Conservation (phyloP, 2,329 filamentous ascomycete genomes). For the Alternaria alternata region DNA sequence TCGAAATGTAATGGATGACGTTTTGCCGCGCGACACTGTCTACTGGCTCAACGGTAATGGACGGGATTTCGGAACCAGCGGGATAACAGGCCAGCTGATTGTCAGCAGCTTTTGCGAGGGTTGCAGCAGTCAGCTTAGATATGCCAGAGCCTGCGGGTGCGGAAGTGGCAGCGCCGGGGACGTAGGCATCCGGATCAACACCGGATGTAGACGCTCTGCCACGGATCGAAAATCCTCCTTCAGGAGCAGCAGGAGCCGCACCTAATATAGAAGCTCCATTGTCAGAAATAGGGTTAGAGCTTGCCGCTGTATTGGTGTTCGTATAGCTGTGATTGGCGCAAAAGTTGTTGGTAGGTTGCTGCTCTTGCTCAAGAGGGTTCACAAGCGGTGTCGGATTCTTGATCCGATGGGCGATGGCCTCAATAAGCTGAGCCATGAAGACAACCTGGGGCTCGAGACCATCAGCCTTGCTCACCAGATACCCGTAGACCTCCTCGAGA, state of each 20-base stretch:
- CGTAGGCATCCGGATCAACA: not conserved
- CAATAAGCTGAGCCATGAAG: conserved; percentile 4
- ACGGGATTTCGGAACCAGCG: not conserved
- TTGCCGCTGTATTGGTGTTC: not conserved
- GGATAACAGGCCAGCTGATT: not conserved
- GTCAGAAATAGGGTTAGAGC: not conserved
- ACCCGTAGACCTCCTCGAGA: conserved; percentile 1
- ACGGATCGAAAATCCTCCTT: not conserved
- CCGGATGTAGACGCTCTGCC: not conserved
- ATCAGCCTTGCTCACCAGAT: not conserved
- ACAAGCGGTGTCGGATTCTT: conserved; percentile 9
- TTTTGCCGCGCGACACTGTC: not conserved
- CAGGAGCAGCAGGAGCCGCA: not conserved
- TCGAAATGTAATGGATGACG: conserved; percentile 3
- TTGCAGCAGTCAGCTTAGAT: not conserved
- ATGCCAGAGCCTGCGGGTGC: not conserved
- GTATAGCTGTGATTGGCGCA: not conserved
- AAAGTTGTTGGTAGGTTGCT: not conserved
- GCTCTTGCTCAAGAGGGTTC: conserved; percentile 5
- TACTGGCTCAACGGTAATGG: not conserved
- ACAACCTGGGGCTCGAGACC: not conserved
- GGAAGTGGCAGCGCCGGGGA: not conserved
- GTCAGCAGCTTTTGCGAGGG: not conserved
- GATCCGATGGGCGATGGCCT: not conserved
- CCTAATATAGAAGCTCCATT: not conserved